Evolutionary conservation across 225 moss, liverwort and hornwort species (phyloP).

Genomic region (Marchantia paleacea): DNA sequence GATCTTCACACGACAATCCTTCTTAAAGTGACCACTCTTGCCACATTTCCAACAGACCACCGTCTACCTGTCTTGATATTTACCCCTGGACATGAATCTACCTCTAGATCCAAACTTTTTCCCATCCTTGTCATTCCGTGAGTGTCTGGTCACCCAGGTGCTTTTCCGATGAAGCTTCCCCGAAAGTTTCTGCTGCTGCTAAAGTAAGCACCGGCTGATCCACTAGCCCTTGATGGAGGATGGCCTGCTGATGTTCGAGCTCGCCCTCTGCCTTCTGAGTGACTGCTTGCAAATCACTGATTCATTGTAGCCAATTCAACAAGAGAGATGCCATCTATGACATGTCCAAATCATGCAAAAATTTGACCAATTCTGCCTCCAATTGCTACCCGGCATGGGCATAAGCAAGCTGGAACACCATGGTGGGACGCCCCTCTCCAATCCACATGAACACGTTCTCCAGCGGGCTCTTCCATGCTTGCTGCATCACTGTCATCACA

Average conservation of each 20-base stretch:
- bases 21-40: too few species aligned
- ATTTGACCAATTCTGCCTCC: slow-evolving; percentile 45
- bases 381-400: slow-evolving; percentile 49
- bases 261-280: slow-evolving; percentile 45
- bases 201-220: slow-evolving; percentile 48
- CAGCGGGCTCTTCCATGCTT: slow-evolving; percentile 48
- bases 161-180: neutral
- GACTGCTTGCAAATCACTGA: slow-evolving; percentile 39
- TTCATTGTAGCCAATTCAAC: slow-evolving; percentile 38
- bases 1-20: too few species aligned
- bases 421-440: slow-evolving; percentile 58
- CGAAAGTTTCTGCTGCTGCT: slow-evolving; percentile 21
- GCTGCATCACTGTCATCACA: slow-evolving; percentile 42
- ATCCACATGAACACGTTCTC: slow-evolving; percentile 55
- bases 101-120: too few species aligned
- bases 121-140: too few species aligned
- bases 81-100: too few species aligned
- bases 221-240: slow-evolving; percentile 45
- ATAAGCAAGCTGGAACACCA: slow-evolving; percentile 50
- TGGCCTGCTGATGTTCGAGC: slow-evolving; percentile 36
- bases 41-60: too few species aligned
- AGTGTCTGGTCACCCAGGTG: neutral
- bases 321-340: slow-evolving; percentile 45
- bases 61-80: too few species aligned
- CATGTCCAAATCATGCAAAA: slow-evolving; percentile 44